Percentiles rank a stretch among this genome's conserved stretches.
phyloP scores from a whole-genome alignment of 2,329 filamentous ascomycete genomes.

The Exophiala spinifera region DNA sequence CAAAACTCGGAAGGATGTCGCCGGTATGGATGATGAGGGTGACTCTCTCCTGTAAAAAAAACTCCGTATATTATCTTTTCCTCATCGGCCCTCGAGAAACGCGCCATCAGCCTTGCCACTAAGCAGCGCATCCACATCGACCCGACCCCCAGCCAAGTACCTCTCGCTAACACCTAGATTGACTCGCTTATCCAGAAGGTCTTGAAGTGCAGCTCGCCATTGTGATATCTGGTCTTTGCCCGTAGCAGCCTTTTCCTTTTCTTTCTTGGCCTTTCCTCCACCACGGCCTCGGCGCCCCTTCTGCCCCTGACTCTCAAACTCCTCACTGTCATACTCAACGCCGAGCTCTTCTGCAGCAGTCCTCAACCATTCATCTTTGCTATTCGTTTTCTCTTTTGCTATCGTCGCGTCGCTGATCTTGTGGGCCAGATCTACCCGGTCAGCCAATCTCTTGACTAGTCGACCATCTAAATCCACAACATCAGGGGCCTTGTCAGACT shows the following conservation, averaged over 20 bases:
- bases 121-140: constrained; percentile 74
- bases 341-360: constrained; percentile 87
- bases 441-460: constrained; percentile 71
- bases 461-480: constrained; percentile 81
- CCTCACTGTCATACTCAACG: constrained; percentile 88
- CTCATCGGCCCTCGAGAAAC: constrained; percentile 20
- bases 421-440: constrained; percentile 77
- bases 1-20: too few relatives aligned
- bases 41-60: neutral
- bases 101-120: constrained; percentile 46
- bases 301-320: constrained; percentile 63
- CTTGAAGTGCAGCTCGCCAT: constrained; percentile 68
- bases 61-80: neutral
- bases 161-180: constrained; percentile 85
- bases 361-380: constrained; percentile 80
- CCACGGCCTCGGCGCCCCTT: constrained; percentile 67
- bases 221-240: constrained; percentile 71
- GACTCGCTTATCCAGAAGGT: constrained; percentile 67
- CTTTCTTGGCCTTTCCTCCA: constrained; percentile 68
- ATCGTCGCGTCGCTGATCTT: constrained; percentile 76
- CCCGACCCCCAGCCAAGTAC: constrained; percentile 77
- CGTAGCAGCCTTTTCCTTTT: constrained; percentile 60
- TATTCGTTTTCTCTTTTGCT: constrained; percentile 81
- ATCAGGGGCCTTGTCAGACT: constrained; percentile 36
- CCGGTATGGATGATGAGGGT: neutral